Base-by-base conservation (phyloP, 441 rosid genomes). In the Gossypium gossypioides region DNA sequence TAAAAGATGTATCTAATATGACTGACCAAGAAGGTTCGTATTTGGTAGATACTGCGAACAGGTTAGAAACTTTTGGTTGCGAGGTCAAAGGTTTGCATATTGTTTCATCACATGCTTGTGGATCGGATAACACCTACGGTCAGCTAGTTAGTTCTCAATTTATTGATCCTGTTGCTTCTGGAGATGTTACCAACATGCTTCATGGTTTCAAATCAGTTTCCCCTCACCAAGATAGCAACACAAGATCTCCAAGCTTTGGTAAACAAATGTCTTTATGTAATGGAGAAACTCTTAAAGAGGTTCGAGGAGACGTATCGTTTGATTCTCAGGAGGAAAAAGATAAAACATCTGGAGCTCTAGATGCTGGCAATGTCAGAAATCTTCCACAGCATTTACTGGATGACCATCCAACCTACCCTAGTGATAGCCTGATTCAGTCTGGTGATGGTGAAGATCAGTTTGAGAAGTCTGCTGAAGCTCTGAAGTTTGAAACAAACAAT, bases 381-480 rank as follows among this genome's bases (percentile, higher is more conserved):
- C 57, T 40, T 76, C 70, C 52, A 69, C 74, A 55, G 48, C 12
- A 57, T 46, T 55, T 71, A 18, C 16, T 56, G 51, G 72, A 69
- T 79, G 46, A 79, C 22, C 13, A 2, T 48, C 64, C 60, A 58
- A 69, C 46, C 55, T 50, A 48, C 66, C 29, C 22, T 64, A 59
- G 51, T 46, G 72, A 60, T 57, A 62, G 57, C 60, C 77, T 77
- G 57, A 69, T 78, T 75, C 74, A 78, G 56, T 74, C 84, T 57
- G 78, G 77, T 71, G 69, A 72, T 58, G 62, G 61, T 76, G 87
- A 78, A 68, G 80, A 77, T 72, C 84, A 73, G 77, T 78, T 57
- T 55, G 77, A 68, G 63, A 82, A 78, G 69, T 83, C 79, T 55
- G 69, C 73, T 75, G 82, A 81, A 80, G 83, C 82, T 76, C 81